These are phyloP conservation scores for Sphaerosporella brunnea DNA, from an alignment of 495 filamentous ascomycete species.

Conservation along the genomic window DNA sequence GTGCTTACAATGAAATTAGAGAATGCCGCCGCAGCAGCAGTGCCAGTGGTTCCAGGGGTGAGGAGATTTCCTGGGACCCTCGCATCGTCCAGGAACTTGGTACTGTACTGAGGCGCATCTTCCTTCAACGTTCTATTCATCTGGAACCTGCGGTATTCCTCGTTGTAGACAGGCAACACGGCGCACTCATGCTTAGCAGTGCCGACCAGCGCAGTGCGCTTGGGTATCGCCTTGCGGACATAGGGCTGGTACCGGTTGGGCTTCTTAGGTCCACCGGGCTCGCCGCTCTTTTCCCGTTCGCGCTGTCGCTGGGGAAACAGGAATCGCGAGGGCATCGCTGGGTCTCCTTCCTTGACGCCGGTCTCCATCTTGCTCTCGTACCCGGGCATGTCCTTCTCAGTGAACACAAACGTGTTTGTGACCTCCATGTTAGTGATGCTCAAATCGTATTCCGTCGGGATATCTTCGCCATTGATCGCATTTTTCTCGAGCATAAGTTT, in stretches of 20 bases:
- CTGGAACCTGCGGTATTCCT: constrained; percentile 48
- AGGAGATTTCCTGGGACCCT: constrained; percentile 28
- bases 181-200: constrained; percentile 58
- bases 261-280: constrained; percentile 28
- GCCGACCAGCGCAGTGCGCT: constrained; percentile 64
- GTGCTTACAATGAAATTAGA: constrained; percentile 40
- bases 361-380: constrained; percentile 42
- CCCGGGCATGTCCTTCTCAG: constrained; percentile 75
- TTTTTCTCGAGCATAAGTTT: constrained; percentile 21
- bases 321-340: constrained; percentile 27
- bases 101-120: constrained; percentile 42
- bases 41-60: constrained; percentile 34
- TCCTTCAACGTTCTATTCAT: constrained; percentile 42
- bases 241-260: constrained; percentile 64
- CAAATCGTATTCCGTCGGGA: constrained; percentile 73
- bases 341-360: constrained; percentile 29
- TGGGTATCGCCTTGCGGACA: constrained; percentile 30
- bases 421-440: constrained; percentile 43
- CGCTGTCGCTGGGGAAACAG: constrained; percentile 23
- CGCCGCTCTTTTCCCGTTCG: constrained; percentile 14
- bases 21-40: constrained; percentile 31
- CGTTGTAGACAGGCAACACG: constrained; percentile 56
- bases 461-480: constrained; percentile 28
- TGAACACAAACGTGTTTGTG: constrained; percentile 74
- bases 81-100: constrained; percentile 32